Base-by-base conservation (phyloP, 2,329 filamentous ascomycete genomes). In the Pseudocercospora fijiensis region DNA sequence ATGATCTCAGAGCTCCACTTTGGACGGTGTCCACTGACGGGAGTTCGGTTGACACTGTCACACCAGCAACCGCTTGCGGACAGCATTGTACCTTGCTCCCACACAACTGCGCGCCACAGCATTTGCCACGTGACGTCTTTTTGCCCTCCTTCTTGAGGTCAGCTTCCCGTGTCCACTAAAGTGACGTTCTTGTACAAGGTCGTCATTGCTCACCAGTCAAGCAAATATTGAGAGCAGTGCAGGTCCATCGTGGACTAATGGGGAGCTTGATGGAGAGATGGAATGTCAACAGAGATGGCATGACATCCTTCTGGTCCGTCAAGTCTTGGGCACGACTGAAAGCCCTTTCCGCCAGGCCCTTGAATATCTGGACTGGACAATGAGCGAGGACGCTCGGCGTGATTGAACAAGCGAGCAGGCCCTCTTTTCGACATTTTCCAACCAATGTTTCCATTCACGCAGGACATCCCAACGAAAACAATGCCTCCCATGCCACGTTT, bases 71-170 rank as follows among this genome's bases (percentile, higher is more conserved):
- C 5, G 18, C 45, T 49, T 22, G 45, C 22, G 22, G 45, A 49
- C 45, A 49, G 45, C 45, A 49, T 49, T 26, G 22, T 24, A 18
- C 45, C 45, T 11, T 22, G 11, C 18, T 22, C 9, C 45, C 45
- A 49, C 6, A 49, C 37, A 24, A 3, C 24, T 13, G 45, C 18
- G 45, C 45, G 20, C 22, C 45, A 24, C 20, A 20, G 11, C 28
- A 43, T 53, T 60, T 30, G 58, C 58, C 58, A 53, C 58, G 58
- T 60, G 58, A 60, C 58, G 58, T 60, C 22, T 11, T 18, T 7
- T 37, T 7, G 8, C 33, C 56, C 27, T 45, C 56, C 27, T 45
- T 45, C 37, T 13, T 41, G 56, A 47, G 20, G 30, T 49, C 45
- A 9, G 45, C 18, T 27, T 24, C 49, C 26, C 24, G 49, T 53